phyloP scores from a whole-genome alignment of 2,329 filamentous ascomycete species.

The Neonectria hederae region DNA sequence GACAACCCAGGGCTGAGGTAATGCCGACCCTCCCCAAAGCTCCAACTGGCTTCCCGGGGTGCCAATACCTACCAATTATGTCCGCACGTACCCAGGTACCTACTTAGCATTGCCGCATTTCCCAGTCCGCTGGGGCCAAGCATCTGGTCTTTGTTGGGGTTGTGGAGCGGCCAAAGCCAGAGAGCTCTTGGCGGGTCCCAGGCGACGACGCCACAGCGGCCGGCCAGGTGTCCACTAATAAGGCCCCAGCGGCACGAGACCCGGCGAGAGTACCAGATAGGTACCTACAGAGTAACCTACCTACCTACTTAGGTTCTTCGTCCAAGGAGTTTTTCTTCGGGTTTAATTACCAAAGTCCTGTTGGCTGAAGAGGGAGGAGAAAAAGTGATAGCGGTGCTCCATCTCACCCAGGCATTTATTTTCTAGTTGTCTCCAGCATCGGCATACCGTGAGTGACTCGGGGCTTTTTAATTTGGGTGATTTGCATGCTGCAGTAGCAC shows the following conservation, averaged over 20 bases:
- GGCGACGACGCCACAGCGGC: conserved; percentile 24
- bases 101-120: not conserved
- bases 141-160: conserved; percentile 16
- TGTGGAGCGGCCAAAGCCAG: conserved; percentile 19
- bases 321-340: not conserved
- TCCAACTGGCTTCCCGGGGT: not conserved
- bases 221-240: not conserved
- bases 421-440: no score
- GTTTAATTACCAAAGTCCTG: no score
- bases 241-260: conserved; percentile 17
- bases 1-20: not conserved
- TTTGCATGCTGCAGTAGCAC: not conserved
- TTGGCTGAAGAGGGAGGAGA: no score
- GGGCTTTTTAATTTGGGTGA: not conserved
- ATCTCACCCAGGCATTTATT: no score
- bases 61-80: not conserved
- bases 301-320: no score
- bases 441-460: not conserved
- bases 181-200: conserved; percentile 8
- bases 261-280: not conserved
- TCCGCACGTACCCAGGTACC: not conserved
- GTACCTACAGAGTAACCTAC: no score
- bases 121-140: not conserved
- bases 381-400: no score
- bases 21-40: not conserved